Evolutionary conservation across 169 alveolate species (phyloP).

Genomic region (Fabrea salina): DNA sequence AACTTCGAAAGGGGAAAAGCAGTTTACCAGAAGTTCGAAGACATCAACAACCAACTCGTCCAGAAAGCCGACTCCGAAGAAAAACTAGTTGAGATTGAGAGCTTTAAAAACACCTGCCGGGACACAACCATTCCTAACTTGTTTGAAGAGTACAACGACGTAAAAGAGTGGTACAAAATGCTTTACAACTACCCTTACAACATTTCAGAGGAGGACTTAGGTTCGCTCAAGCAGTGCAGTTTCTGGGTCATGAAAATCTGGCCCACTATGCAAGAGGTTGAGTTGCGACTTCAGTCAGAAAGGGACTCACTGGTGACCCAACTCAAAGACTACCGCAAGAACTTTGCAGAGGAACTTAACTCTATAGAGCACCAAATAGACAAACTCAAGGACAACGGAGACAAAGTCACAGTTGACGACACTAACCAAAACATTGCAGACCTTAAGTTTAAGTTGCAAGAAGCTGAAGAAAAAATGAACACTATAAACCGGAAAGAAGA

Average conservation of each 20-base stretch:
- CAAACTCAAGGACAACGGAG: slow-evolving; percentile 39
- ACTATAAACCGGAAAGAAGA: slow-evolving; percentile 71
- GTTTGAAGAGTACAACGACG: slow-evolving; percentile 52
- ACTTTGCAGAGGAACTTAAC: slow-evolving; percentile 59
- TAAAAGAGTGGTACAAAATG: slow-evolving; percentile 67
- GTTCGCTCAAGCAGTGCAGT: slow-evolving; percentile 30
- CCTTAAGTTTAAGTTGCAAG: slow-evolving; percentile 45
- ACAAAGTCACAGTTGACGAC: slow-evolving; percentile 36
- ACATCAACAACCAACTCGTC: slow-evolving; percentile 39
- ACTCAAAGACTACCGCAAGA: slow-evolving; percentile 52
- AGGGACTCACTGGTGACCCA: slow-evolving; percentile 57
- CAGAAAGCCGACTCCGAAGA: slow-evolving; percentile 59
- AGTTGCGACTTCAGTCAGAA: slow-evolving; percentile 52
- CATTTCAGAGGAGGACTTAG: slow-evolving; percentile 48
- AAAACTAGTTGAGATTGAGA: slow-evolving; percentile 59
- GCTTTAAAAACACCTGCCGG: slow-evolving; percentile 53
- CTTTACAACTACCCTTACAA: slow-evolving; percentile 42
- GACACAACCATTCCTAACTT: slow-evolving; percentile 42
- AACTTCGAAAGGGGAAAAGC: slow-evolving; percentile 39
- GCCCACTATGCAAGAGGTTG: slow-evolving; percentile 52
- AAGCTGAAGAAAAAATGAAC: slow-evolving; percentile 53
- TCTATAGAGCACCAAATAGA: slow-evolving; percentile 49
- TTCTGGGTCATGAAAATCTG: slow-evolving; percentile 44
- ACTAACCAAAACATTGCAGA: slow-evolving; percentile 48
- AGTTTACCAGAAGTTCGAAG: slow-evolving; percentile 43